Evolutionary conservation across 2,329 filamentous ascomycete species (phyloP), one percentile per base, ranked within the genome.

Genomic region (Fusarium decemcellulare): DNA sequence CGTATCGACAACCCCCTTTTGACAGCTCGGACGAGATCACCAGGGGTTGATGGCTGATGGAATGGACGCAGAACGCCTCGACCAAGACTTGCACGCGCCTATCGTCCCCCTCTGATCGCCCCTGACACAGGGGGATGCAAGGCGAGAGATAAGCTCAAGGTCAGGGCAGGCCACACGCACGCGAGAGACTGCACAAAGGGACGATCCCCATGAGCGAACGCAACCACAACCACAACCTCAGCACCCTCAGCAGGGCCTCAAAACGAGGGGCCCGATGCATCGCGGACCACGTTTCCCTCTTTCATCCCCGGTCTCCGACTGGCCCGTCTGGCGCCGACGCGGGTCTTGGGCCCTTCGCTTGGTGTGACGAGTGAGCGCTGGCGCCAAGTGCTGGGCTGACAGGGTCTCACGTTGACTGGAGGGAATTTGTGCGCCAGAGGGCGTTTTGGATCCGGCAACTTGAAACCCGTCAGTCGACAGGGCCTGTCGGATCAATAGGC

Each of bases 391-490:
- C 46, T 48, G 46, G 23, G 61, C 60, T 69, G 66, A 65, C 69
- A 68, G 65, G 66, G 61, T 32, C 40, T 56, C 40, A 27, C 48
- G 42, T 44, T 71, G 52, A 70, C 36, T 71, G 68, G 68, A 71
- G 46, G 67, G 68, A 59, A 36, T 62, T 56, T 54, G 54, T 57
- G 56, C 63, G 54, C 51, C 12, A 70, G 32, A 55, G 16, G 44
- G 61, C 60, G 68, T 71, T 70, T 70, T 71, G 57, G 61, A 70
- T 63, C 60, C 68, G 54, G 43, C 68, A 34, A 47, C 42, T 65
- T 71, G 68, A 70, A 70, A 70, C 68, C 18, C 27, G 43, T 32
- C 29, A 46, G 32, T 29, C 15, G 42, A 59, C 65, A 63, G 64
- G 43, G 60, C 36, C 48, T 34, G 37, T 63, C 30, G 29, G 55